Base-by-base conservation (phyloP, 805 yeast species). In the Candida endomychidarum region DNA sequence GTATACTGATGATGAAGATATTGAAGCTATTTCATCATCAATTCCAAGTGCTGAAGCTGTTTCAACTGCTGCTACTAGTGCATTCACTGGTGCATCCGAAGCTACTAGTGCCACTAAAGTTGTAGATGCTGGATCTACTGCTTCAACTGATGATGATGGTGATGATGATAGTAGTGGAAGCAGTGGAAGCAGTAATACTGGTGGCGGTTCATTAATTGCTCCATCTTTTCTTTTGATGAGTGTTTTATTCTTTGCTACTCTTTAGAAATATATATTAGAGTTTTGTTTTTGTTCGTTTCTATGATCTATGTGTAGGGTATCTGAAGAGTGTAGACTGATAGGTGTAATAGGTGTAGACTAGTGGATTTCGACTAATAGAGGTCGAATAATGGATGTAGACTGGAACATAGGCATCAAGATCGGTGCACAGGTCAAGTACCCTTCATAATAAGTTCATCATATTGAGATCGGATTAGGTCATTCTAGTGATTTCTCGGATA, bases 11-110 rank as follows among this genome's bases (percentile, higher is more conserved):
- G 56, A 57, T 10, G 64, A 63, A 41, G 58, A 76, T 41, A 68
- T 80, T 32, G 78, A 77, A 38, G 65, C 60, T 8, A 72, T 81
- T 28, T 45, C 61, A 4, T 46, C 67, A 9, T 33, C 61, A 20
- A 42, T 47, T 28, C 51, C 51, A 23, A 26, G 29, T 9, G 51
- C 51, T 25, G 33, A 34, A 32, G 27, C 8, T 71, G 84, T 86
- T n/a, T 61, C 70, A 26, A 83, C 82, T 1, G 56, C 58, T 2
- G 52, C 56, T 3, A 85, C 80, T 1, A 55, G 74, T 2, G 61
- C 54, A 3, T 33, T 18, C 28, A 39, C 48, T 11, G 48, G 48
- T 16, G 48, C 47, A 11, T 27, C 39, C 20, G 41, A 26, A 27
- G 16, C 42, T 32, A 11, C 33, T 30, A 10, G 15, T 30, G 34